Conservation (phyloP, 139 green algal species). For the Microglena sp. region DNA sequence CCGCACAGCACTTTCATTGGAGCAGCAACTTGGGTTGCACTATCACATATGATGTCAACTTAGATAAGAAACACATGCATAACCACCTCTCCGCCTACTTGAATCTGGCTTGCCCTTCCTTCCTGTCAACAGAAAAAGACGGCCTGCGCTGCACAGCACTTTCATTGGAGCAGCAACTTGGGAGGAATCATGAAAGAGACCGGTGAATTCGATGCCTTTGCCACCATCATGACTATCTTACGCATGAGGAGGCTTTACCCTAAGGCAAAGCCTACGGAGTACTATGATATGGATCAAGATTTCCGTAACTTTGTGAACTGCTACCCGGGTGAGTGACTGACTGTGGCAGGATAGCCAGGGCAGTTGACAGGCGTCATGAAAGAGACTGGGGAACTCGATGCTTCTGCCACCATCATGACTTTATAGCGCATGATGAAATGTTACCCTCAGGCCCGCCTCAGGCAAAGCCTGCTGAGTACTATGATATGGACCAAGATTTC, state of each 20-base stretch:
- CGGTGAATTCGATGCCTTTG: constrained; percentile 35
- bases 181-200: constrained; percentile 32
- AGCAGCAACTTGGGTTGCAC: too few species aligned
- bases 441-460: too few species aligned
- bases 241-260: constrained; percentile 27
- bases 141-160: constrained; percentile 33
- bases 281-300: constrained; percentile 8
- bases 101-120: too few species aligned
- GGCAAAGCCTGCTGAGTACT: constrained; percentile 1
- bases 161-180: constrained; percentile 34
- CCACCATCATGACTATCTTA: constrained; percentile 39
- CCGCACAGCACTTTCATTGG: too few species aligned
- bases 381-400: constrained; percentile 38
- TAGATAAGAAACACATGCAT: too few species aligned
- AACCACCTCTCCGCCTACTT: too few species aligned
- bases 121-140: too few species aligned
- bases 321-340: constrained; percentile 6
- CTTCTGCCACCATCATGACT: constrained; percentile 35
- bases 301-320: constrained; percentile 21
- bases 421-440: constrained; percentile 31
- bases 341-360: not conserved
- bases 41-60: too few species aligned
- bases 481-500: constrained; percentile 8
- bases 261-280: not conserved
- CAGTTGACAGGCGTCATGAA: too few species aligned